A percentile compares a stretch with the other conserved stretches of the same genome.
Evolutionary conservation across 352 stramenopile genomes (phyloP).

Genomic region (Globisporangium orthogonon): DNA sequence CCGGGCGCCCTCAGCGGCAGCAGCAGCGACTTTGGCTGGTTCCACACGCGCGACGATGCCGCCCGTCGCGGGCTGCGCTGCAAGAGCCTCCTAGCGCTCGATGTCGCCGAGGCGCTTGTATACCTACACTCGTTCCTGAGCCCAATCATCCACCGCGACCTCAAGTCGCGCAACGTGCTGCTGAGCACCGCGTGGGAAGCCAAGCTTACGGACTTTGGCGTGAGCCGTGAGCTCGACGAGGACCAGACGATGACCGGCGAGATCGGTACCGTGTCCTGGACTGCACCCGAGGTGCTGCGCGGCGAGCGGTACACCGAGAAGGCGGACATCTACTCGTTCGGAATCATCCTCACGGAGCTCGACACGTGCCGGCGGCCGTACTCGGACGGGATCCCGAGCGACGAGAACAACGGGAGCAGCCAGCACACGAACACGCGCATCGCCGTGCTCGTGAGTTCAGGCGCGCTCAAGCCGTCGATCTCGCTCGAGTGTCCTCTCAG

Average conservation of each 20-base stretch:
- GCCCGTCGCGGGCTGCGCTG: not conserved
- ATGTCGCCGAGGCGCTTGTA: constrained; percentile 45
- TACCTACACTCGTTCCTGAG: constrained; percentile 44
- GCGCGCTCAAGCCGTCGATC: constrained; percentile 37
- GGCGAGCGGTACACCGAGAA: constrained; percentile 24
- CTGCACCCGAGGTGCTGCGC: constrained; percentile 25
- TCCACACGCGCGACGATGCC: not conserved
- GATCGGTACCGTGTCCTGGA: constrained; percentile 29
- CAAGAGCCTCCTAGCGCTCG: constrained; percentile 36
- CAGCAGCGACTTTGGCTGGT: constrained; percentile 8
- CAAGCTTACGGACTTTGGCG: constrained; percentile 21
- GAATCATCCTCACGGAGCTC: constrained; percentile 26
- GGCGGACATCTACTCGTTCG: constrained; percentile 26
- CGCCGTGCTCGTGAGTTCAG: constrained; percentile 44
- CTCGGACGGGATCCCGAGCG: constrained; percentile 12
- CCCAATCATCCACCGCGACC: constrained; percentile 76
- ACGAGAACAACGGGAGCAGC: constrained; percentile 11
- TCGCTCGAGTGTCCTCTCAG: constrained; percentile 38
- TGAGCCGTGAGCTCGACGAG: constrained; percentile 18
- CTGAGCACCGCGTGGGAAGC: constrained; percentile 22
- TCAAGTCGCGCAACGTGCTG: constrained; percentile 83
- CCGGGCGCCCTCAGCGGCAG: not conserved
- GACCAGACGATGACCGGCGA: constrained; percentile 28
- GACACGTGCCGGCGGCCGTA: constrained; percentile 30
- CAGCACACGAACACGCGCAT: constrained; percentile 27